phyloP scores from a whole-genome alignment of 2,329 filamentous ascomycete species.

The Lachnellula suecica region DNA sequence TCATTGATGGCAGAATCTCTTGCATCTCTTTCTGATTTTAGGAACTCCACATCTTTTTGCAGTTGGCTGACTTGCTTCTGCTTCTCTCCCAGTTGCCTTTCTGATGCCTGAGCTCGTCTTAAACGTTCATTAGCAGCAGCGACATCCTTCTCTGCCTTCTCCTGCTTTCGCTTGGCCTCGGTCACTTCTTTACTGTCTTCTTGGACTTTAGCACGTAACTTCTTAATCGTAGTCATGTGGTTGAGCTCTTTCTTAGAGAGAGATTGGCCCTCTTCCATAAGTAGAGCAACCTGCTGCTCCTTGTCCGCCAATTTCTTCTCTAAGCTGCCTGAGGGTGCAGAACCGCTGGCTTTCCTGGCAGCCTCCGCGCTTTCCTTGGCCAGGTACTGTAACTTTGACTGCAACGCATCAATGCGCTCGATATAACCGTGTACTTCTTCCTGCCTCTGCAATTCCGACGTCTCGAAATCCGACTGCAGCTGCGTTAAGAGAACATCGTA shows the following conservation, averaged over 20 bases:
- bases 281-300: conserved; percentile 82
- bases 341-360: conserved; percentile 66
- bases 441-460: conserved; percentile 53
- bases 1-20: conserved; percentile 66
- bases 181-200: conserved; percentile 65
- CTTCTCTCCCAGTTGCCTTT: conserved; percentile 56
- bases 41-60: conserved; percentile 56
- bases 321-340: conserved; percentile 60
- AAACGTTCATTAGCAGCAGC: conserved; percentile 46
- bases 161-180: conserved; percentile 57
- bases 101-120: conserved; percentile 50
- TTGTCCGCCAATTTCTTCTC: conserved; percentile 86
- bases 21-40: conserved; percentile 62
- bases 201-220: conserved; percentile 65
- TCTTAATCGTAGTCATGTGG: conserved; percentile 79
- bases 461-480: conserved; percentile 31
- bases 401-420: conserved; percentile 87
- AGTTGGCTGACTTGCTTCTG: conserved; percentile 49
- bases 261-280: conserved; percentile 91
- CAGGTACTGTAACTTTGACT: conserved; percentile 87
- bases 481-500: conserved; percentile 41
- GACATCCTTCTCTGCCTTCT: conserved; percentile 55
- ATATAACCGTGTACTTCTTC: conserved; percentile 82
- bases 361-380: conserved; percentile 76
- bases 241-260: conserved; percentile 85